These are phyloP conservation scores for Emericellopsis atlantica DNA, from an alignment of 2,329 filamentous ascomycete genomes.

Conservation along the genomic window DNA sequence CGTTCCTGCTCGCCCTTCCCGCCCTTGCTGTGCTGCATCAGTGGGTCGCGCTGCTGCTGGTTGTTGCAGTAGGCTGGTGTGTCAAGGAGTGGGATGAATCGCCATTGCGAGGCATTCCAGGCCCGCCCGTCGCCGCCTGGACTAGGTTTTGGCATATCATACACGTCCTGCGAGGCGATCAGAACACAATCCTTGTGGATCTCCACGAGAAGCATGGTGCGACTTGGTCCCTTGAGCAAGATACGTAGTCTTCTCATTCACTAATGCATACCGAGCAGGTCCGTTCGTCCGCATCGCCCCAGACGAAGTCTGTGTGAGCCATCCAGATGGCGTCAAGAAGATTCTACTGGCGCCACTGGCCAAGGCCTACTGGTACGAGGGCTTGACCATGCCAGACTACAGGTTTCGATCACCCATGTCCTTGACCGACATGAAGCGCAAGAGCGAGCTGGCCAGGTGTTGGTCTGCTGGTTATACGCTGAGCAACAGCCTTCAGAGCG, in stretches of 20 bases:
- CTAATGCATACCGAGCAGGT: constrained; percentile 9
- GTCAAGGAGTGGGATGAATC: background rate
- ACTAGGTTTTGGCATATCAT: constrained; percentile 2
- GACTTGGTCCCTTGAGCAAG: background rate
- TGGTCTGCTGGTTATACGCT: constrained; percentile 4
- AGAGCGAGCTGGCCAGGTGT: constrained; percentile 4
- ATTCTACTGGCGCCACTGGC: constrained; percentile 2
- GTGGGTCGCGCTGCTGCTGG: too few species aligned
- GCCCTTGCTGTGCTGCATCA: too few species aligned
- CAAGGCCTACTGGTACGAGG: constrained; percentile 7
- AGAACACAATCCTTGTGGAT: background rate
- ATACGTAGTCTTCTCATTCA: background rate
- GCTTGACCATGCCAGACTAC: constrained; percentile 5
- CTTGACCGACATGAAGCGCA: constrained; percentile 4
- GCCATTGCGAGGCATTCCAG: constrained; percentile 1
- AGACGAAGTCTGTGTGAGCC: constrained; percentile 28
- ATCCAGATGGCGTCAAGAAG: constrained; percentile 6
- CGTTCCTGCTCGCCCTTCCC: too few species aligned
- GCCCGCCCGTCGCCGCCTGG: background rate
- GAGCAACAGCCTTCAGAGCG: constrained; percentile 4
- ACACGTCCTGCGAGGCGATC: constrained; percentile 1
- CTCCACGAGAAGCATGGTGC: constrained; percentile 2
- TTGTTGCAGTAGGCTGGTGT: too few species aligned
- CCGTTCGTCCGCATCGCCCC: constrained; percentile 29
- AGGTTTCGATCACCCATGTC: constrained; percentile 6